A percentile compares a stretch with the other conserved stretches of the same genome.
These are phyloP conservation scores for Arachis stenosperma DNA, from an alignment of 306 rosid genomes.

Conservation along the genomic window DNA sequence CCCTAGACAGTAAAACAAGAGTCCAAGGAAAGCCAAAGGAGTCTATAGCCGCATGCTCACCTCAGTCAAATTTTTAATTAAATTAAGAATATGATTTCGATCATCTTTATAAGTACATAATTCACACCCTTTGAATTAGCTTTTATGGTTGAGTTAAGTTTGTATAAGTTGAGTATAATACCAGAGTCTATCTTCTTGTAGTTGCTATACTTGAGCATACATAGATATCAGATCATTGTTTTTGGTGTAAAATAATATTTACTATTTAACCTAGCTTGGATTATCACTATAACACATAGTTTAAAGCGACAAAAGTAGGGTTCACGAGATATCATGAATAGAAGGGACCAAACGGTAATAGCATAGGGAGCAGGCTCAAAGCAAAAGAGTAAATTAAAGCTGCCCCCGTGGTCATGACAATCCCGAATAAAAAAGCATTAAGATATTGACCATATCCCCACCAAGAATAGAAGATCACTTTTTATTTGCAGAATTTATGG, in stretches of 20 bases:
- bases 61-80: no score
- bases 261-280: not conserved
- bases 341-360: slow-evolving; percentile 38
- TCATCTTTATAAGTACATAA: no score
- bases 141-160: no score
- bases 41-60: no score
- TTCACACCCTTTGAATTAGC: no score
- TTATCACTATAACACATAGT: not conserved
- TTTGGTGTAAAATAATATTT: no score
- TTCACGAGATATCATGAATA: slow-evolving; percentile 38
- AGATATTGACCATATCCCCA: slow-evolving; percentile 40
- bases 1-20: not conserved
- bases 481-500: slow-evolving; percentile 22
- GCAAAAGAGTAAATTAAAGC: slow-evolving; percentile 44
- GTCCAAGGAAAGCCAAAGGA: no score
- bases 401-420: slow-evolving; percentile 39
- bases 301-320: slow-evolving; percentile 33
- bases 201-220: no score
- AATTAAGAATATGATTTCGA: no score
- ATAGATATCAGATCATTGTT: no score
- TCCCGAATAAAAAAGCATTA: slow-evolving; percentile 42
- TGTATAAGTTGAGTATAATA: no score
- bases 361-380: slow-evolving; percentile 28
- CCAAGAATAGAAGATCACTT: slow-evolving; percentile 23
- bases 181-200: no score